These are phyloP conservation scores for Candida glaebosa DNA, from an alignment of 805 yeast species.

Conservation along the genomic window DNA sequence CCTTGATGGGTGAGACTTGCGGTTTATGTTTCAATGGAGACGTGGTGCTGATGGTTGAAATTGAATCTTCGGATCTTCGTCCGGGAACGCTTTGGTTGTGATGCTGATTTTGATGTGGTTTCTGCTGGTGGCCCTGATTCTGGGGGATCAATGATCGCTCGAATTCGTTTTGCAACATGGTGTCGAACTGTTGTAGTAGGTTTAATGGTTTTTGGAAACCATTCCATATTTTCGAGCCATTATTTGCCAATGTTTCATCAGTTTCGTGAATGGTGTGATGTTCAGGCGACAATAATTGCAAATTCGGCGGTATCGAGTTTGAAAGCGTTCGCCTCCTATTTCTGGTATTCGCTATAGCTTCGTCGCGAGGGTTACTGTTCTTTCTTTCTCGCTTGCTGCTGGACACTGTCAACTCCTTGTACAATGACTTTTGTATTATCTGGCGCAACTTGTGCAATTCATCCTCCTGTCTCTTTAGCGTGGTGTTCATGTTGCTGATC, in stretches of 20 bases:
- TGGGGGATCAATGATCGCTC: constrained; percentile 40
- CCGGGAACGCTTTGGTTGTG: constrained; percentile 1
- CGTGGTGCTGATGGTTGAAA: constrained; percentile 19
- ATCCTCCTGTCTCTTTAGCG: constrained; percentile 39
- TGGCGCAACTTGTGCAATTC: constrained; percentile 52
- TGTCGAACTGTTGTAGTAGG: constrained; percentile 65
- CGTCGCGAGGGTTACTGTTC: constrained; percentile 23
- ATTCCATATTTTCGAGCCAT: constrained; percentile 26
- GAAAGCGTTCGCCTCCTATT: constrained; percentile 17
- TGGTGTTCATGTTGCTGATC: constrained; percentile 40
- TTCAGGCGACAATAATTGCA: not conserved
- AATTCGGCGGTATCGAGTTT: constrained; percentile 5
- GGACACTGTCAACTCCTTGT: constrained; percentile 32
- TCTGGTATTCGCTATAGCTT: constrained; percentile 29
- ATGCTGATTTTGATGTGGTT: not conserved
- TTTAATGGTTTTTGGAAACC: constrained; percentile 51
- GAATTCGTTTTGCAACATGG: constrained; percentile 60
- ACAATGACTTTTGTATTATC: constrained; percentile 44
- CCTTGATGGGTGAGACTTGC: constrained; percentile 2
- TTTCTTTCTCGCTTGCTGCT: constrained; percentile 12
- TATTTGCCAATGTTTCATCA: not conserved
- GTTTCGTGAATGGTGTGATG: constrained; percentile 1
- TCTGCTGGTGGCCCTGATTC: constrained; percentile 2
- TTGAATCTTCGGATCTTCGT: constrained; percentile 25
- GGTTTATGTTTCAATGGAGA: constrained; percentile 26